phyloP scores from a whole-genome alignment of 495 filamentous ascomycete species.

The Aspergillus ellipticus region DNA sequence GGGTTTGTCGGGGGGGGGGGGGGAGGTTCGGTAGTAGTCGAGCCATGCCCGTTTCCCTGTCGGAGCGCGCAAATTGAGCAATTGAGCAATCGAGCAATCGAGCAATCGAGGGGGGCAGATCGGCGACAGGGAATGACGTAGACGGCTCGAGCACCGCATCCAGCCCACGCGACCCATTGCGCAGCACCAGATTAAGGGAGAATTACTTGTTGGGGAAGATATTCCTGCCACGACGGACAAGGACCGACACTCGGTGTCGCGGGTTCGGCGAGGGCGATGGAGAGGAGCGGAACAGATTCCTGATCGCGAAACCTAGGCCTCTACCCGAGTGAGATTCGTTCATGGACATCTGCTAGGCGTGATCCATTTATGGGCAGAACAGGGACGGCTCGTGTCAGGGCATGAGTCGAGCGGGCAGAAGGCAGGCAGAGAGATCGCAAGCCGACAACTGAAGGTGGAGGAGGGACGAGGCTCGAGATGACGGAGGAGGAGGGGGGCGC shows the following conservation, averaged over 20 bases:
- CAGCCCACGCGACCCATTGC: not conserved
- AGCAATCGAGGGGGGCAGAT: not conserved
- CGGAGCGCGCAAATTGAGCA: not conserved
- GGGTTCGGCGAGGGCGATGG: constrained; percentile 30
- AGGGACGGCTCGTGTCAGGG: constrained; percentile 22
- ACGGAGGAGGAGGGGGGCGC: constrained; percentile 10
- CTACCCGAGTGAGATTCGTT: constrained; percentile 35
- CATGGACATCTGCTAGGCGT: constrained; percentile 39
- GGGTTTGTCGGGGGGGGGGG: not conserved
- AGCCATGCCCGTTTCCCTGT: not conserved
- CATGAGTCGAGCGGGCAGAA: constrained; percentile 2
- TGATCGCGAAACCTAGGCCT: constrained; percentile 40
- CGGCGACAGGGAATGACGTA: not conserved
- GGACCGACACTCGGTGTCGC: constrained; percentile 30
- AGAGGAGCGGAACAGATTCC: constrained; percentile 36
- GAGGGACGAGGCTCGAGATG: constrained; percentile 7
- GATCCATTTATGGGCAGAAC: constrained; percentile 23
- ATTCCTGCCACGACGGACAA: constrained; percentile 41
- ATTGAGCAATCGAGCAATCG: not conserved
- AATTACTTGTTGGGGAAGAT: constrained; percentile 40
- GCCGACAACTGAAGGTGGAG: constrained; percentile 6
- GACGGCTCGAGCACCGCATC: not conserved
- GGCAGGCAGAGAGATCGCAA: constrained; percentile 6
- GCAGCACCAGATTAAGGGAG: constrained; percentile 7
- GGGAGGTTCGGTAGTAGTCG: too few relatives aligned